Base-by-base conservation (phyloP, 176 grass and related monocot species). In the Phoenix roebelenii region DNA sequence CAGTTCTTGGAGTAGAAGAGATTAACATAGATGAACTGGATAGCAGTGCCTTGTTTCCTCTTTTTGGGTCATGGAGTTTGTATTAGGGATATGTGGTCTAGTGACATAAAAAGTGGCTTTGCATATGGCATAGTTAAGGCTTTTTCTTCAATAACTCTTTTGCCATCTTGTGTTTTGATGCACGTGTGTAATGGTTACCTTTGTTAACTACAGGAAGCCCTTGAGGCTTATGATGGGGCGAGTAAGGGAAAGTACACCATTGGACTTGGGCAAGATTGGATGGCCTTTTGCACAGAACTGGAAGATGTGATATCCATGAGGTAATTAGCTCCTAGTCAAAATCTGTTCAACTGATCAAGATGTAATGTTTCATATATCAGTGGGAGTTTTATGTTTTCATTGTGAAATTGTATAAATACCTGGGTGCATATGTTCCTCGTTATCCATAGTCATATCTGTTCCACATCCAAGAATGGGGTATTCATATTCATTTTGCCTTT, bases 261-360 rank as follows among this genome's bases (percentile, higher is more conserved):
- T 30, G 93, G 93, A 15, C 87, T 98, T 17, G 93, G 88, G 23
- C 93, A 98, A 75, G 93, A 98, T 51, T 85, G 82, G 68, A 98
- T 98, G 93, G 93, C 84, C 49, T 98, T 92, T 18, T 92, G 87
- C 70, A 85, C 81, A 49, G 84, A 98, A 54, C 69, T 85, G 20
- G 93, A 98, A 76, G 93, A 98, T 74, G 93, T 98, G 4, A 98
- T 98, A 26, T 98, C 87, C 4, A 98, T 92, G 93, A 83, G 92
- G 92, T 91, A 72, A 23, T 48, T n/a, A 16, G 16, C 9, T 50
- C 17, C 1, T 56, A 23, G 4, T 22, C 54, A 22, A 3, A 22
- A 23, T 56, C 54, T 23, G 5, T 56, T 56, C 18, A 12, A 56
- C 22, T 7, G 7, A 56, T 22, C 18, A 56, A 14, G 19, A 12